Evolutionary conservation across 176 grass and related monocot genomes (phyloP).

Genomic region (Panicum miliaceum): DNA sequence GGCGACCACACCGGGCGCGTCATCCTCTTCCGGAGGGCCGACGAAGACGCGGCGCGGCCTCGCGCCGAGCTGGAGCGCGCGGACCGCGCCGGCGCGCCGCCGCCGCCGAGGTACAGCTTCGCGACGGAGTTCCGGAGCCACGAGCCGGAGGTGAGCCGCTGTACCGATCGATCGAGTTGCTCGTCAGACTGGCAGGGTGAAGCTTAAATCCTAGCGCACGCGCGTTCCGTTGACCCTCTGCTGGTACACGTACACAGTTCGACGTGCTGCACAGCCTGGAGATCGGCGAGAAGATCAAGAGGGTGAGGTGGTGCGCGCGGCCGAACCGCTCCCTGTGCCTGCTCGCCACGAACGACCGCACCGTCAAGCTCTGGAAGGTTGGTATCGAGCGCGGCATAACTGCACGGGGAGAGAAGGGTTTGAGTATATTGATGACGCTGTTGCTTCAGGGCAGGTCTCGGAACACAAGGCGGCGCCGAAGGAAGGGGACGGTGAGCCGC

Average conservation of each 20-base stretch:
- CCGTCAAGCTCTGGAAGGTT: constrained; percentile 73
- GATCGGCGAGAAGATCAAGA: constrained; percentile 64
- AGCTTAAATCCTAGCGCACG: not conserved
- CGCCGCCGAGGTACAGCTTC: constrained; percentile 52
- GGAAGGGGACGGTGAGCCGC: not conserved
- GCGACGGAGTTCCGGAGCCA: constrained; percentile 67
- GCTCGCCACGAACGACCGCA: constrained; percentile 63
- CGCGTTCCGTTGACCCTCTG: not conserved
- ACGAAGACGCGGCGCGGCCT: not conserved
- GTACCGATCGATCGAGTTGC: not conserved
- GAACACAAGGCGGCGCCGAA: constrained; percentile 15
- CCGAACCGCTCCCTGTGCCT: constrained; percentile 52
- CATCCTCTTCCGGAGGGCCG: constrained; percentile 46
- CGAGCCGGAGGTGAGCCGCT: constrained; percentile 49
- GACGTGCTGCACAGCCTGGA: constrained; percentile 63
- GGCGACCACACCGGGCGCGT: constrained; percentile 59
- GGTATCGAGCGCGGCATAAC: constrained; percentile 8
- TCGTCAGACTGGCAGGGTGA: not conserved
- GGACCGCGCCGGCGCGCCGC: constrained; percentile 25
- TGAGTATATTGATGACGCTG: not conserved
- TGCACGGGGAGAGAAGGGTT: not conserved
- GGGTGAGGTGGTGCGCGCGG: constrained; percentile 53
- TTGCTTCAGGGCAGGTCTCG: constrained; percentile 39
- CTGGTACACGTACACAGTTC: constrained; percentile 46
- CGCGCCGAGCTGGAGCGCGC: constrained; percentile 42